These are phyloP conservation scores for Cymbidium sinense DNA, from an alignment of 106 monocot genomes.

Conservation along the genomic window DNA sequence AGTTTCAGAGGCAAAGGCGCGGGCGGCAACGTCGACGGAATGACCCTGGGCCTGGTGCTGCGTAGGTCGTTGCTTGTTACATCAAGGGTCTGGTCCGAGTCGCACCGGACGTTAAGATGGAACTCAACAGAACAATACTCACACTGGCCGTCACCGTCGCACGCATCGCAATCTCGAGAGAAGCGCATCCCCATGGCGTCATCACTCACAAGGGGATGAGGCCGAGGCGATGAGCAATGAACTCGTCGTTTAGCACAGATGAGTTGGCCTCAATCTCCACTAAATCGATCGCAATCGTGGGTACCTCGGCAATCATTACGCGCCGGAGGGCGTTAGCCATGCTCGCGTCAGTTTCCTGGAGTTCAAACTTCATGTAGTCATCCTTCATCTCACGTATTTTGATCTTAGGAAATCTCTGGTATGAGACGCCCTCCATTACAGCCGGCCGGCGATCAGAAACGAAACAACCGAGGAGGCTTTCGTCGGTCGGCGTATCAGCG, in stretches of 20 bases:
- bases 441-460: background rate
- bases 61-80: slow-evolving; percentile 78
- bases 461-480: too few relatives aligned
- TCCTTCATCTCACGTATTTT: slow-evolving; percentile 77
- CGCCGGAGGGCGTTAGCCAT: slow-evolving; percentile 95
- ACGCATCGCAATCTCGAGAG: slow-evolving; percentile 89
- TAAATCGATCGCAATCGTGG: slow-evolving; percentile 92
- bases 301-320: slow-evolving; percentile 89
- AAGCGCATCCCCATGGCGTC: slow-evolving; percentile 90
- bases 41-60: slow-evolving; percentile 39
- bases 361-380: slow-evolving; percentile 94
- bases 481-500: background rate
- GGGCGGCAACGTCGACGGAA: slow-evolving; percentile 62
- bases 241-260: slow-evolving; percentile 93
- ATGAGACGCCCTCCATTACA: slow-evolving; percentile 33
- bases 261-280: slow-evolving; percentile 96
- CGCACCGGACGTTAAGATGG: slow-evolving; percentile 72
- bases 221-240: slow-evolving; percentile 93
- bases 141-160: slow-evolving; percentile 94
- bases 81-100: slow-evolving; percentile 84
- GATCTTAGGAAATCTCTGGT: slow-evolving; percentile 73
- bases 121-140: slow-evolving; percentile 92
- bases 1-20: slow-evolving; percentile 14
- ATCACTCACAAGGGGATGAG: slow-evolving; percentile 70
- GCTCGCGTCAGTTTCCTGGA: slow-evolving; percentile 79